A percentile compares a stretch with the other conserved stretches of the same genome.
These are phyloP conservation scores for Hypsizygus marmoreus DNA, from an alignment of 768 basidiomycete genomes.

Conservation along the genomic window DNA sequence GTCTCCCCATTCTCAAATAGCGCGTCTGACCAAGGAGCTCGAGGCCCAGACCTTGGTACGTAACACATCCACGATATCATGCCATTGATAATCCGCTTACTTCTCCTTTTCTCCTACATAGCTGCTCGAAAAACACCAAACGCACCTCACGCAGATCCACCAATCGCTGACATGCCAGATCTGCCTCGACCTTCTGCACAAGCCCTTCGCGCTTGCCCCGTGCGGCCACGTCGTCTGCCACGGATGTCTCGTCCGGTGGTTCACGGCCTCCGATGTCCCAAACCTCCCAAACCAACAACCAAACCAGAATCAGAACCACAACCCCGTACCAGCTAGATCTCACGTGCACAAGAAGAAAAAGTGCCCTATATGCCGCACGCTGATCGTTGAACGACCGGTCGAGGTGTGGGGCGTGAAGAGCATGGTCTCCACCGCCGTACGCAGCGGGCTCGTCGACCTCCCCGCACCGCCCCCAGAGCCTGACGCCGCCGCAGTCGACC, in stretches of 20 bases:
- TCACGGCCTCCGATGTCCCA: slow-evolving; percentile 47
- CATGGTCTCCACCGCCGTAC: slow-evolving; percentile 53
- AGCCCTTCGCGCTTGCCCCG: slow-evolving; percentile 72
- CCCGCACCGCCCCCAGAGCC: slow-evolving; percentile 22
- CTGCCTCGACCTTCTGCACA: slow-evolving; percentile 73
- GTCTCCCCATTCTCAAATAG: slow-evolving; percentile 29
- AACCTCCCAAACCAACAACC: background rate
- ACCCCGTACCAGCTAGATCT: slow-evolving; percentile 29
- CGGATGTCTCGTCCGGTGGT: slow-evolving; percentile 75
- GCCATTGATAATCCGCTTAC: background rate
- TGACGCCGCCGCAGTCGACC: slow-evolving; percentile 41
- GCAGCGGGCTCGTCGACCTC: slow-evolving; percentile 52
- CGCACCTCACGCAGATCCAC: slow-evolving; percentile 53
- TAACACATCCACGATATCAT: slow-evolving; percentile 5
- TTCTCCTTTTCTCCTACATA: slow-evolving; percentile 20
- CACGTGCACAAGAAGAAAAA: slow-evolving; percentile 62
- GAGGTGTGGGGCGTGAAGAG: slow-evolving; percentile 74
- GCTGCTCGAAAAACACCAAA: slow-evolving; percentile 56
- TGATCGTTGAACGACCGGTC: slow-evolving; percentile 59
- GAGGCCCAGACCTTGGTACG: slow-evolving; percentile 41
- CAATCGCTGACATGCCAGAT: slow-evolving; percentile 77
- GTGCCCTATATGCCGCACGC: slow-evolving; percentile 74
- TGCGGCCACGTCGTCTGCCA: slow-evolving; percentile 79
- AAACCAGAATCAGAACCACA: slow-evolving; percentile 37
- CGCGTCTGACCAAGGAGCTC: slow-evolving; percentile 46